phyloP scores from a whole-genome alignment of 2,329 filamentous ascomycete genomes.

The Cladosporium sp. region DNA sequence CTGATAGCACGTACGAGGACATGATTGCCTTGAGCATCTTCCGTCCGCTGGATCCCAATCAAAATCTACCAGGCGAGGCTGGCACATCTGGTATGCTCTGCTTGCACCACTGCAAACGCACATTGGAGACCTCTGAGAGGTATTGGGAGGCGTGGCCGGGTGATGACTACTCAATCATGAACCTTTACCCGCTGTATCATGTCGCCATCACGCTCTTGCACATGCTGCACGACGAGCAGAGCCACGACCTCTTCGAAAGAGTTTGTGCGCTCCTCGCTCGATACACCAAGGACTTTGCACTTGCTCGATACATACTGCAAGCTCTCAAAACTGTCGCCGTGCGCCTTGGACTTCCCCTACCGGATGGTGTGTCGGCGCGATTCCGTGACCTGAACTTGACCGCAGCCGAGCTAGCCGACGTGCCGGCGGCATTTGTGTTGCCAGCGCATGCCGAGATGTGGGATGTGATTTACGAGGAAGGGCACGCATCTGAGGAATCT shows the following conservation, averaged over 20 bases:
- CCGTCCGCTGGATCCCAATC: conserved; percentile 4
- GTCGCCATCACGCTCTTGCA: conserved; percentile 16
- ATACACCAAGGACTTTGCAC: conserved; percentile 11
- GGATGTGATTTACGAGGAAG: conserved; percentile 17
- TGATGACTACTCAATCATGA: conserved; percentile 18
- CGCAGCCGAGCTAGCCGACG: background rate
- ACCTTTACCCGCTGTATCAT: conserved; percentile 17
- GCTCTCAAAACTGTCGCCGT: conserved; percentile 10
- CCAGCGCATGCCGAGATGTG: conserved; percentile 38
- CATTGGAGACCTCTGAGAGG: conserved; percentile 13
- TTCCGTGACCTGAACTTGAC: conserved; percentile 13
- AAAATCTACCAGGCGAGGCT: conserved; percentile 7
- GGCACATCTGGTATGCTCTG: conserved; percentile 14
- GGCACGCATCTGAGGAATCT: background rate
- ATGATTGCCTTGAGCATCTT: conserved; percentile 12
- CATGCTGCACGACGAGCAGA: conserved; percentile 17
- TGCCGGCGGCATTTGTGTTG: conserved; percentile 42
- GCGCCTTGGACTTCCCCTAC: conserved; percentile 8
- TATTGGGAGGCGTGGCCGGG: conserved; percentile 16
- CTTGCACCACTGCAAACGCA: conserved; percentile 16
- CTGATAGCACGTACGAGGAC: conserved; percentile 10
- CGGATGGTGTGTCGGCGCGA: background rate
- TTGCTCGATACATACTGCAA: conserved; percentile 13
- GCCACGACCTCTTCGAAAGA: conserved; percentile 15
- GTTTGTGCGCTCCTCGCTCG: conserved; percentile 10